Percentiles rank a stretch among this genome's conserved stretches.
phyloP scores from a whole-genome alignment of 345 rosid genomes.

The Trapa incisa region DNA sequence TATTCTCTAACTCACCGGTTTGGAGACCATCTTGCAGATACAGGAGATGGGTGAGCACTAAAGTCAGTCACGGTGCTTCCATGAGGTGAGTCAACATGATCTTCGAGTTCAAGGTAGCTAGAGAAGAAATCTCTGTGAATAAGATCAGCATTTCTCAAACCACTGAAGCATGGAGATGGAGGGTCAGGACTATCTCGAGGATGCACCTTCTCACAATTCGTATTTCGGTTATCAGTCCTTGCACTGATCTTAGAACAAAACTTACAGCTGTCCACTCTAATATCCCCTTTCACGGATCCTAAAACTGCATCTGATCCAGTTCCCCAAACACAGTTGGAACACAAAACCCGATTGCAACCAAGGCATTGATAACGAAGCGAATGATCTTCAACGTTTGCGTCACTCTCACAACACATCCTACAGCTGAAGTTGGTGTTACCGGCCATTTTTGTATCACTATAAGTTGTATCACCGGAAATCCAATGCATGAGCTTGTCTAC shows the following conservation, averaged over 20 bases:
- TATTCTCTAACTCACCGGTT: conserved; percentile 39
- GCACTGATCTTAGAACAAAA: conserved; percentile 35
- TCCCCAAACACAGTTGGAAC: conserved; percentile 33
- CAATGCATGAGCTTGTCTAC: conserved; percentile 59
- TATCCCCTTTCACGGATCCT: conserved; percentile 13
- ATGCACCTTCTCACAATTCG: conserved; percentile 61
- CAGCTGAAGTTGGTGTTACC: conserved; percentile 9
- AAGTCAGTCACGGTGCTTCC: conserved; percentile 29
- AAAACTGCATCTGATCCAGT: conserved; percentile 10
- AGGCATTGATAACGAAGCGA: conserved; percentile 39
- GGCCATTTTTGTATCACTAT: conserved; percentile 34
- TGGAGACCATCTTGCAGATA: conserved; percentile 36
- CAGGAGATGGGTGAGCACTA: conserved; percentile 25
- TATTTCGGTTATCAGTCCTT: conserved; percentile 30
- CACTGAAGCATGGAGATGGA: conserved; percentile 32
- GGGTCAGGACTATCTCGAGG: conserved; percentile 70
- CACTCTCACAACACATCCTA: conserved; percentile 43
- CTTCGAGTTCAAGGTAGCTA: conserved; percentile 37
- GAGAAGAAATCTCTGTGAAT: conserved; percentile 28
- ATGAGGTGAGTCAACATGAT: conserved; percentile 32
- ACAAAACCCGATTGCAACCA: conserved; percentile 49
- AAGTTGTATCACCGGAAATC: conserved; percentile 41
- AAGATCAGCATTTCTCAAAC: conserved; percentile 14
- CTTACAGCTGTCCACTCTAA: conserved; percentile 31
- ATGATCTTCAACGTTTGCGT: conserved; percentile 18